These are phyloP conservation scores for Diplodia mutila DNA, from an alignment of 2,329 filamentous ascomycete genomes.

Conservation along the genomic window DNA sequence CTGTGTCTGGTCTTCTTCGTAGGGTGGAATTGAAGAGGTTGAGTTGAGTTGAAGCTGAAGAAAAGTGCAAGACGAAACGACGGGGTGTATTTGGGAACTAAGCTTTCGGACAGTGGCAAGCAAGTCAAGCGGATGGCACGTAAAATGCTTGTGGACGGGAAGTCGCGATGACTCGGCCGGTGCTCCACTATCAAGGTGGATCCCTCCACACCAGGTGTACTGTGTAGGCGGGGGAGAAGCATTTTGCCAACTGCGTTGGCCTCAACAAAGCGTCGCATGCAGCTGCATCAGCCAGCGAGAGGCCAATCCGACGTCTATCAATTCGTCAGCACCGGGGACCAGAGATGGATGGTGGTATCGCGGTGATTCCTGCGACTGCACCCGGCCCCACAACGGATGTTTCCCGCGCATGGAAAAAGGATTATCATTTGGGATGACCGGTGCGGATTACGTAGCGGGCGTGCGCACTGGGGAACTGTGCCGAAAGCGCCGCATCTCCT, in stretches of 20 bases:
- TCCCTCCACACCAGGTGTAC: background rate
- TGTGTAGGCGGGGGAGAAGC: slow-evolving; percentile 7
- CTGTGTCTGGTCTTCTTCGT: background rate
- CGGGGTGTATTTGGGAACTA: background rate
- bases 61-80: slow-evolving; percentile 13
- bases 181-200: slow-evolving; percentile 2
- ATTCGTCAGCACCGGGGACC: slow-evolving; percentile 4
- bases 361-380: background rate
- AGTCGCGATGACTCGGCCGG: slow-evolving; percentile 1
- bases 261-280: background rate
- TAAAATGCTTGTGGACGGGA: background rate
- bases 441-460: background rate
- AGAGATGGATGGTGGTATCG: background rate
- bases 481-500: background rate
- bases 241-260: slow-evolving; percentile 14
- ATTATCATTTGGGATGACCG: slow-evolving; percentile 13
- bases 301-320: background rate
- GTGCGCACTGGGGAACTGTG: background rate
- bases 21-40: too few relatives aligned
- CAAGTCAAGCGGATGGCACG: background rate
- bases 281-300: background rate
- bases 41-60: background rate
- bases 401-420: slow-evolving; percentile 17
- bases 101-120: background rate
- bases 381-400: slow-evolving; percentile 3